Base-by-base conservation (phyloP, 805 yeast genomes). In the Nakazawaea ernobii region DNA sequence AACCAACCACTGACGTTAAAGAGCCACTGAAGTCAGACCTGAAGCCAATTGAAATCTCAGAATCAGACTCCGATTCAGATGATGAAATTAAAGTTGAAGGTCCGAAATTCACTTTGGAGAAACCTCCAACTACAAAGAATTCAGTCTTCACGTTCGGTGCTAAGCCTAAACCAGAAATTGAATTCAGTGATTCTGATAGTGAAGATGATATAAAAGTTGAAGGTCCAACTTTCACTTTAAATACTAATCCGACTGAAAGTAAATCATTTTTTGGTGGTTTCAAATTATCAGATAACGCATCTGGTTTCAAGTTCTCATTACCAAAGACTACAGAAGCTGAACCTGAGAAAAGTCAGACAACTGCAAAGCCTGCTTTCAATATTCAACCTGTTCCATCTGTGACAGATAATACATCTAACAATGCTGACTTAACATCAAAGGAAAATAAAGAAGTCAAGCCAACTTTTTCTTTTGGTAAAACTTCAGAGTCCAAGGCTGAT, bases 41-140 rank as follows among this genome's bases (percentile, higher is more conserved):
- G 5, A 20, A 15, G 26, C 36, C 32, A 27, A 51, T 51, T 24
- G 55, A 51, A 10, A 57, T 38, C n/a, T 43, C 55, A 14, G 58
- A 55, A 27, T 53, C 54, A 0, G 58, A 59, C 3, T 62, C 62
- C 7, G 67, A 60, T 2, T 67, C 74, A 3, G 80, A 73, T 42
- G 82, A 76, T 29, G 82, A 76, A 20, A 62, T 80, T 32, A 82
- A 80, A 59, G 74, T 84, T 17, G 75, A 84, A 61, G 95, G 95
- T 1, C 95, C 95, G 13, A 63, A 69, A 3, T 86, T 87, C 60
- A 73, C 72, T 3, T 45, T 79, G 32, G 63, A 58, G 8, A 56
- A 66, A 29, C 68, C 75, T 14, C 82, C 82, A 46, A 72, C 72
- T 4, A 69, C 77, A 2, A 68, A 69, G 3, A 68, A 71, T 48